These are phyloP conservation scores for Stagonosporopsis vannaccii DNA, from an alignment of 2,329 filamentous ascomycete species.

Conservation along the genomic window DNA sequence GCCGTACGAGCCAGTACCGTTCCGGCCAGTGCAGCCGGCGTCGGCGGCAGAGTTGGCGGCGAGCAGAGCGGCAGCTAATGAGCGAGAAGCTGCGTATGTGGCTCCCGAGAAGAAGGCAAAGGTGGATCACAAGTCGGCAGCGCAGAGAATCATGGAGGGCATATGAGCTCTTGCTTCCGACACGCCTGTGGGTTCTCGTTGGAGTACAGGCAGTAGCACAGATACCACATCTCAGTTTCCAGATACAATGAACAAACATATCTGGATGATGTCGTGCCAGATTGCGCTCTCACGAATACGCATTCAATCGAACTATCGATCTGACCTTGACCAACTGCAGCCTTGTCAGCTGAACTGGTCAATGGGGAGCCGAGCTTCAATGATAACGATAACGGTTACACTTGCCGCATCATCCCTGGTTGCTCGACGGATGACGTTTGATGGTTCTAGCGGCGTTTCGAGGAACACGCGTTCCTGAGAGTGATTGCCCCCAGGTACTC, in stretches of 20 bases:
- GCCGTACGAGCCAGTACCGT: constrained; percentile 5
- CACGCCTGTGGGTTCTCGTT: background rate
- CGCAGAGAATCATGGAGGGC: constrained; percentile 19
- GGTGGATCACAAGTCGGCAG: constrained; percentile 16
- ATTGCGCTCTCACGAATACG: background rate
- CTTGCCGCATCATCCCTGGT: constrained; percentile 13
- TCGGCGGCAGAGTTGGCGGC: constrained; percentile 16
- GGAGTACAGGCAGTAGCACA: background rate
- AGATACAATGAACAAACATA: background rate
- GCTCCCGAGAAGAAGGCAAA: constrained; percentile 12
- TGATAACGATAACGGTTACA: constrained; percentile 18
- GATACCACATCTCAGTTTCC: background rate
- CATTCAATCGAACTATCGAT: background rate
- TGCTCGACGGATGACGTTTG: constrained; percentile 35
- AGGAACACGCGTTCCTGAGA: constrained; percentile 28
- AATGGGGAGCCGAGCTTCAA: constrained; percentile 1
- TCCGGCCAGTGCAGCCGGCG: constrained; percentile 7
- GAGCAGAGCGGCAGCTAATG: constrained; percentile 14
- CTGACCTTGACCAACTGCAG: too few species aligned
- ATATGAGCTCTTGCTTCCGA: background rate
- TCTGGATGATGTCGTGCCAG: background rate
- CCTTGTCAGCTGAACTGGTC: too few species aligned
- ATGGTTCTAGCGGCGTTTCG: constrained; percentile 23
- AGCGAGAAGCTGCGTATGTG: constrained; percentile 10
- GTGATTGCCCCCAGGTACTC: constrained; percentile 11